Percentiles rank a stretch among this genome's conserved stretches.
Conservation (phyloP, 1,284 basidiomycete genomes). For the Apiotrichum montevideense region DNA sequence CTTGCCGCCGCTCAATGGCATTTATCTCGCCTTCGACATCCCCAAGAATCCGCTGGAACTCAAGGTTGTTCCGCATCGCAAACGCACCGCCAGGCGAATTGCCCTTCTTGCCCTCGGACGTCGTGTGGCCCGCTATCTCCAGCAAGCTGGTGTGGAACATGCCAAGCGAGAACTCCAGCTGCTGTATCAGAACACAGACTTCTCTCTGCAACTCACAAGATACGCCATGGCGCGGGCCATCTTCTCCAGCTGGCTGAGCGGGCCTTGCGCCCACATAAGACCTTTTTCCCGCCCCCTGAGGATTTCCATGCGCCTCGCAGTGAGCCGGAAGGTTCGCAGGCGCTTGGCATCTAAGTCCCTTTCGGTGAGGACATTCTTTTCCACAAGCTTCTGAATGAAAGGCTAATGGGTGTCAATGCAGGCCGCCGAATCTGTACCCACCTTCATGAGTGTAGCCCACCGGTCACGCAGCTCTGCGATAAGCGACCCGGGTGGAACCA, state of each 20-base stretch:
- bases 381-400: conserved; percentile 34
- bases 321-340: conserved; percentile 37
- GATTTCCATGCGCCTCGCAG: conserved; percentile 35
- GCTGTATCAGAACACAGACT: conserved; percentile 18
- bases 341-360: conserved; percentile 38
- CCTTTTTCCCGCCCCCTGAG: conserved; percentile 19
- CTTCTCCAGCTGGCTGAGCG: conserved; percentile 37
- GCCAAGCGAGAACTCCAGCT: conserved; percentile 75
- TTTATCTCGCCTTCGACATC: conserved; percentile 43
- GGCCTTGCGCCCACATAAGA: conserved; percentile 26
- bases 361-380: conserved; percentile 34
- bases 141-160: conserved; percentile 65
- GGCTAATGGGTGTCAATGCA: conserved; percentile 22
- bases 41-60: conserved; percentile 40
- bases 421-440: conserved; percentile 39
- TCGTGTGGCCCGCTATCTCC: conserved; percentile 42
- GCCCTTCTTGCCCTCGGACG: conserved; percentile 35
- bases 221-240: conserved; percentile 75
- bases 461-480: conserved; percentile 39
- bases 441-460: conserved; percentile 62
- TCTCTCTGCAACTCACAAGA: conserved; percentile 55
- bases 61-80: conserved; percentile 35
- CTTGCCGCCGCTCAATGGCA: conserved; percentile 31
- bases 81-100: conserved; percentile 27
- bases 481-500: conserved; percentile 59